These are phyloP conservation scores for Butyriboletus loyo DNA, from an alignment of 768 basidiomycete genomes.

Conservation along the genomic window DNA sequence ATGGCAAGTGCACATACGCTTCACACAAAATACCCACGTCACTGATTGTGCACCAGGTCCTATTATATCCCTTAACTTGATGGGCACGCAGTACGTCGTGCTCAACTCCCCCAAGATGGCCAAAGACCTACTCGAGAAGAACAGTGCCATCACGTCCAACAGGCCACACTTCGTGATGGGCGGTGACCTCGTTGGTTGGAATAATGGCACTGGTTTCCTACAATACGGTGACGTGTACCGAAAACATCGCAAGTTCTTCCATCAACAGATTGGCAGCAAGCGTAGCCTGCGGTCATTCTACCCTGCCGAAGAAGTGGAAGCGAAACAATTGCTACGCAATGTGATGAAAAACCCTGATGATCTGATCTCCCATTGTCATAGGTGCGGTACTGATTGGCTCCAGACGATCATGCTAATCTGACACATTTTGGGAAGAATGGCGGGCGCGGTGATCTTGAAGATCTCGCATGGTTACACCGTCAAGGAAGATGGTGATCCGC, in stretches of 20 bases:
- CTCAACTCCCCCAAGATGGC: slow-evolving; percentile 43
- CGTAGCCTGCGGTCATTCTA: slow-evolving; percentile 2
- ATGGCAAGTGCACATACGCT: slow-evolving; percentile 35
- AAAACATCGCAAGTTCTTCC: slow-evolving; percentile 9
- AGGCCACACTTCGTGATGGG: slow-evolving; percentile 9
- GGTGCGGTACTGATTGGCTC: neutral
- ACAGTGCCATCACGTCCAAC: slow-evolving; percentile 1
- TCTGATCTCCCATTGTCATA: slow-evolving; percentile 2
- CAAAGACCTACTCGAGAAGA: slow-evolving; percentile 13
- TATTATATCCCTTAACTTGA: slow-evolving; percentile 17
- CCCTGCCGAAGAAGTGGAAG: slow-evolving; percentile 1
- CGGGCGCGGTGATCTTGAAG: slow-evolving; percentile 33
- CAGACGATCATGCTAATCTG: neutral
- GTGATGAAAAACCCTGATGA: slow-evolving; percentile 1
- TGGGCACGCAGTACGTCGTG: slow-evolving; percentile 46
- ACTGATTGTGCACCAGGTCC: slow-evolving; percentile 16
- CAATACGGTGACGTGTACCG: slow-evolving; percentile 6
- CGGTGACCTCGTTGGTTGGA: slow-evolving; percentile 22
- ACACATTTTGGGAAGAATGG: slow-evolving; percentile 26
- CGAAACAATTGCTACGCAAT: slow-evolving; percentile 1
- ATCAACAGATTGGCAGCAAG: slow-evolving; percentile 7
- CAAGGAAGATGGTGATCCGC: slow-evolving; percentile 29
- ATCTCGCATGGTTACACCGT: slow-evolving; percentile 38
- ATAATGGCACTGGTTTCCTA: neutral
- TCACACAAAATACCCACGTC: neutral